Conservation (phyloP, 208 protist species). For the Trypanosoma melophagium region DNA sequence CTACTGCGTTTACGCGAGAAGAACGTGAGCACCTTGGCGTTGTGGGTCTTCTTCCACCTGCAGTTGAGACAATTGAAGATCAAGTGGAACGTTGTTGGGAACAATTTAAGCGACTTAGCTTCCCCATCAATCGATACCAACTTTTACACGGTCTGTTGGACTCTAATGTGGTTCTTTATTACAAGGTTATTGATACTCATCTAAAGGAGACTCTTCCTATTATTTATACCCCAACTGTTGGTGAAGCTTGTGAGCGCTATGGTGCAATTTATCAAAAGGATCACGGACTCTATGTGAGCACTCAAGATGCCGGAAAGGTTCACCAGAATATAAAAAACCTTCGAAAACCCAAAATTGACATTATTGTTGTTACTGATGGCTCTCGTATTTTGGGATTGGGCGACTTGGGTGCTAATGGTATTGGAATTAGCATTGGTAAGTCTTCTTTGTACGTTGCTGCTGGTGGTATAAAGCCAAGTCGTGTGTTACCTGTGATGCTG, state of each 20-base stretch:
- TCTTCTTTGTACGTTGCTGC: slow-evolving; percentile 84
- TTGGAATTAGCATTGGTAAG: slow-evolving; percentile 94
- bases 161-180: slow-evolving; percentile 51
- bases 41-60: slow-evolving; percentile 50
- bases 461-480: slow-evolving; percentile 73
- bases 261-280: slow-evolving; percentile 51
- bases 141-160: slow-evolving; percentile 45
- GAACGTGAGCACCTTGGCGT: slow-evolving; percentile 61
- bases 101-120: slow-evolving; percentile 37
- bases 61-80: slow-evolving; percentile 48
- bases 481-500: slow-evolving; percentile 85
- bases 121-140: slow-evolving; percentile 51
- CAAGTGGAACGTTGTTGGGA: slow-evolving; percentile 47
- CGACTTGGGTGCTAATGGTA: slow-evolving; percentile 90
- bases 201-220: slow-evolving; percentile 51
- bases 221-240: slow-evolving; percentile 80
- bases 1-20: slow-evolving; percentile 53
- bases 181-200: slow-evolving; percentile 41
- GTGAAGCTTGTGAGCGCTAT: slow-evolving; percentile 85
- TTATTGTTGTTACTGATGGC: slow-evolving; percentile 93
- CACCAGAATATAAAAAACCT: slow-evolving; percentile 67
- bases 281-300: slow-evolving; percentile 76
- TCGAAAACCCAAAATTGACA: slow-evolving; percentile 59
- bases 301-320: slow-evolving; percentile 60
- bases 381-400: slow-evolving; percentile 90